A percentile compares a stretch with the other conserved stretches of the same genome.
phyloP scores from a whole-genome alignment of 352 stramenopile genomes.

The Elongisporangium anandrum region DNA sequence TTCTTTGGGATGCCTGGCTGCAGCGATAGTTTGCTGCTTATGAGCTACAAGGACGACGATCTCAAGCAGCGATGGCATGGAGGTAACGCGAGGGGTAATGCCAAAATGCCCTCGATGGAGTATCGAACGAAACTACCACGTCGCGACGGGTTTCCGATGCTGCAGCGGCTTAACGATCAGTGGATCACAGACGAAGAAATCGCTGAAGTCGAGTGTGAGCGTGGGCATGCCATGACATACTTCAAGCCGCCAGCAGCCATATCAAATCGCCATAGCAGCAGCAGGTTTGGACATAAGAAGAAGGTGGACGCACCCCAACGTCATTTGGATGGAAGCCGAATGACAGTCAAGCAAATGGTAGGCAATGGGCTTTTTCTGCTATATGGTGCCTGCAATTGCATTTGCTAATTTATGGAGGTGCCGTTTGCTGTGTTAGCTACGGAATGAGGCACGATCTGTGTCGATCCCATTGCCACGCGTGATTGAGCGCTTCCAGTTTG shows the following conservation, averaged over 20 bases:
- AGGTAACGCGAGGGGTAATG: background rate
- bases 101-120: slow-evolving; percentile 7
- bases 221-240: slow-evolving; percentile 41
- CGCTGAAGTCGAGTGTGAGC: slow-evolving; percentile 42
- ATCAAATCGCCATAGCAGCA: background rate
- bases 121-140: slow-evolving; percentile 47
- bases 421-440: slow-evolving; percentile 17
- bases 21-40: slow-evolving; percentile 28
- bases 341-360: slow-evolving; percentile 64
- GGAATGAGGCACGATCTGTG: slow-evolving; percentile 32
- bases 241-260: slow-evolving; percentile 9
- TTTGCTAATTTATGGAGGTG: no score
- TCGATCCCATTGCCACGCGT: slow-evolving; percentile 31
- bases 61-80: slow-evolving; percentile 17
- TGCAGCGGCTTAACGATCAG: slow-evolving; percentile 49
- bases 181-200: slow-evolving; percentile 61
- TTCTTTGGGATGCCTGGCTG: slow-evolving; percentile 29
- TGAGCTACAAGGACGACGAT: slow-evolving; percentile 30
- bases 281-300: background rate
- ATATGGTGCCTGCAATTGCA: background rate
- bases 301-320: slow-evolving; percentile 7
- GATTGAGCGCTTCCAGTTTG: slow-evolving; percentile 49
- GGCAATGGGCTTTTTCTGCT: background rate
- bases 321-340: slow-evolving; percentile 54
- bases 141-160: slow-evolving; percentile 51